Evolutionary conservation across 306 rosid species (phyloP).

Genomic region (Trichosanthes cucumerina): DNA sequence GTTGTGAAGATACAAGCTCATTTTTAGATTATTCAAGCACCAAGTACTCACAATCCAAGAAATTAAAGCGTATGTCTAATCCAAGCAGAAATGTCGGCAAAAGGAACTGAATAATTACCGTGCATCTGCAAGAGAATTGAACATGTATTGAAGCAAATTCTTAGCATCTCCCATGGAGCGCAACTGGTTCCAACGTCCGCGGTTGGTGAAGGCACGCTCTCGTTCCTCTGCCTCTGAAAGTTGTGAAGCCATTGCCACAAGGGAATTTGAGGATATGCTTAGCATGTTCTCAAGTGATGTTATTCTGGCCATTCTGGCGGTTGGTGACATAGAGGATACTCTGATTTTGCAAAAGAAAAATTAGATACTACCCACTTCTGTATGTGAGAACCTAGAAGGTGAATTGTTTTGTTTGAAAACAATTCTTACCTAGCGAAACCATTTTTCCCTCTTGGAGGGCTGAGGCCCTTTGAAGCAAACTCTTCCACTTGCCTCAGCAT

Average conservation of each 20-base stretch:
- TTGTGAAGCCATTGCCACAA: slow-evolving; percentile 99
- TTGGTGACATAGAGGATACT: slow-evolving; percentile 91
- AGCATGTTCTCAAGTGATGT: slow-evolving; percentile 92
- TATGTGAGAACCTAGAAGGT: background rate
- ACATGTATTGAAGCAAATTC: slow-evolving; percentile 91
- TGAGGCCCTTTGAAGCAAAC: slow-evolving; percentile 85
- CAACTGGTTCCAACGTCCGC: slow-evolving; percentile 98
- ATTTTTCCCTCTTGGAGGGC: slow-evolving; percentile 91
- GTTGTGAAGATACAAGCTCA: background rate
- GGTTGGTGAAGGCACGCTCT: slow-evolving; percentile 84
- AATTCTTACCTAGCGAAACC: slow-evolving; percentile 66
- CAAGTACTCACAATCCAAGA: background rate
- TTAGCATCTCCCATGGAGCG: slow-evolving; percentile 99
- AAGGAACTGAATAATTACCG: slow-evolving; percentile 33
- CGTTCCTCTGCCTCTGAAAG: slow-evolving; percentile 99
- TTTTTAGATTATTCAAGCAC: background rate
- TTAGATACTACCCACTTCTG: slow-evolving; percentile 10
- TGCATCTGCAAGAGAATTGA: slow-evolving; percentile 80
- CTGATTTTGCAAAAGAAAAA: slow-evolving; percentile 35
- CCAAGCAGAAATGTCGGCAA: background rate
- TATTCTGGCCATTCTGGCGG: slow-evolving; percentile 91
- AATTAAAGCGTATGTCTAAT: background rate
- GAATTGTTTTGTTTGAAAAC: slow-evolving; percentile 12
- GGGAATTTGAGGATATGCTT: slow-evolving; percentile 88
- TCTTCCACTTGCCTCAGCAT: slow-evolving; percentile 86